A percentile compares a stretch with the other conserved stretches of the same genome.
phyloP scores from a whole-genome alignment of 2,329 filamentous ascomycete species.

The Trichoderma sp. region DNA sequence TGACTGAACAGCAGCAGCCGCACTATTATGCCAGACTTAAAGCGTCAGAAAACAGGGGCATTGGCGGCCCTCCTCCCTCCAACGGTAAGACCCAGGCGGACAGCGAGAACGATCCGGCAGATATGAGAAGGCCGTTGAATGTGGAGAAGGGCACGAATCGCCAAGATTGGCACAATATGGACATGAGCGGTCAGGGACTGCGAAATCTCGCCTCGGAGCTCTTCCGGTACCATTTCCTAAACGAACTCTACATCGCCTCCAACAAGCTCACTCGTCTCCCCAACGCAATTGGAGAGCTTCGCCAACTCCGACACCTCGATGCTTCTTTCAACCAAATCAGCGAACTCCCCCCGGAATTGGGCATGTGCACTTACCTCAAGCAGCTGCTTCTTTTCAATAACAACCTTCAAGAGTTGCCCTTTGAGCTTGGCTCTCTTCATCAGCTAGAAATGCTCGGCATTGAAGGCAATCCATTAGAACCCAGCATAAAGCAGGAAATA shows the following conservation, averaged over 20 bases:
- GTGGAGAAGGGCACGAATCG: constrained; percentile 64
- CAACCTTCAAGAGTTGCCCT: constrained; percentile 75
- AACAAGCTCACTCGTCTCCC: constrained; percentile 86
- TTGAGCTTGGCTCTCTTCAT: constrained; percentile 84
- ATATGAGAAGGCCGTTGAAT: constrained; percentile 61
- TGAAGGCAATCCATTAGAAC: constrained; percentile 83
- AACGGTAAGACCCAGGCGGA: constrained; percentile 48
- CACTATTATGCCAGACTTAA: constrained; percentile 72
- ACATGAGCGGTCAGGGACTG: constrained; percentile 93
- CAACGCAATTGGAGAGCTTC: constrained; percentile 74
- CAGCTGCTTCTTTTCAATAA: constrained; percentile 89
- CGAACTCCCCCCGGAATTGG: constrained; percentile 82
- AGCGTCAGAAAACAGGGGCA: constrained; percentile 67
- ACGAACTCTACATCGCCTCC: constrained; percentile 88
- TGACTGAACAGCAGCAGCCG: constrained; percentile 62
- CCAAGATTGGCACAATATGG: constrained; percentile 89
- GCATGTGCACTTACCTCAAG: constrained; percentile 93
- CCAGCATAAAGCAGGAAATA: constrained; percentile 74
- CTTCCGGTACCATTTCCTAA: constrained; percentile 85
- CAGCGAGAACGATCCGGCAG: constrained; percentile 54
- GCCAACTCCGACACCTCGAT: constrained; percentile 79
- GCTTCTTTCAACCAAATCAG: constrained; percentile 83
- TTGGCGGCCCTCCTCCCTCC: constrained; percentile 53
- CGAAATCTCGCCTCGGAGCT: constrained; percentile 75
- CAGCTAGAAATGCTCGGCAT: constrained; percentile 86